Base-by-base conservation (phyloP, 257 asterid species). In the Gynochthodes officinalis region DNA sequence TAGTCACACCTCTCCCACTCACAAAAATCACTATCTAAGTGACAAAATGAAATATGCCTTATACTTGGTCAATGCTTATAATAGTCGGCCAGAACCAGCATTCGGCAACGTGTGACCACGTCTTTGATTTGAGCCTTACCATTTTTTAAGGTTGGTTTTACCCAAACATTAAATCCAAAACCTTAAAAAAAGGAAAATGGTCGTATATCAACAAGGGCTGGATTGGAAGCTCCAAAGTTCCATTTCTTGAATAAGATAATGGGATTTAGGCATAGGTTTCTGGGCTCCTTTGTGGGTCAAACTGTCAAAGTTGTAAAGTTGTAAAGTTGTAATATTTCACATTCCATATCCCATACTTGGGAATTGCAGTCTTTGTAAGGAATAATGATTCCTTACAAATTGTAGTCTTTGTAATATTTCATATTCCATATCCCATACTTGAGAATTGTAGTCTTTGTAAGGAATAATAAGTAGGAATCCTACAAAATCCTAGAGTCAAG, bases 261-360 rank as follows among this genome's bases (percentile, higher is more conserved):
- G 37, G 14, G 32, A 14, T 35, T 16, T 48, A 8, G 28, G 69
- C 75, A 18, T 76, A 54, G 64, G 60, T 33, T 68, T 75, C 64
- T 46, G 74, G 53, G 7, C 52, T 57, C 28, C 39, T 77, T 33
- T 37, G 19, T 61, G 78, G 77, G 73, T 52, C 74, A 71, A 13
- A 59, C 32, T 8, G 5, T 33, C 73, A 68, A 70, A 7, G 9
- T 2, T 4, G 48, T 42, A 42, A n/a, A n/a, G 48, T 42, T 1
- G 9, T 42, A 4, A 4, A 39, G 43, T 39, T 4, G 49, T 13
- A 57, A 30, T 28, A 33, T 66, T 75, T 43, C n/a, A n/a, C n/a
- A n/a, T n/a, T n/a, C n/a, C n/a, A 32, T 54, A 61, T 78, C 69
- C 69, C 72, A 30, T 54, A 70, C 72, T 73, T 64, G 75, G 82